phyloP scores from a whole-genome alignment of 306 rosid species.

The Morella rubra region DNA sequence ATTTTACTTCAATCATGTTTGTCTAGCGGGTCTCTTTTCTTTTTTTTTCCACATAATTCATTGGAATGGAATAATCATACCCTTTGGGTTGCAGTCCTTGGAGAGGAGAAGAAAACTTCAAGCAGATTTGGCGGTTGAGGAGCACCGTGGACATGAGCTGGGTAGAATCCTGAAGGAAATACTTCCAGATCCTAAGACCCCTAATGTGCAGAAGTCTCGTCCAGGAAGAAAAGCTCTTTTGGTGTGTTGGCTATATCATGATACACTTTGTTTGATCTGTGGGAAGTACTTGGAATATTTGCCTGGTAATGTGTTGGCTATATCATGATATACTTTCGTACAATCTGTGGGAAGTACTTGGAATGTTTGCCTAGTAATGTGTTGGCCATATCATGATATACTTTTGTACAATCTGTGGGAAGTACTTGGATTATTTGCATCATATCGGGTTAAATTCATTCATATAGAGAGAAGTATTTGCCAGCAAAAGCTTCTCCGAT shows the following conservation, averaged over 20 bases:
- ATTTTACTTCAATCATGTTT: not conserved
- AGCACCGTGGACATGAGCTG: slow-evolving; percentile 74
- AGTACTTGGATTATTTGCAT: slow-evolving; percentile 10
- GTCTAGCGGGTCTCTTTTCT: not conserved
- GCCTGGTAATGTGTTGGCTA: not conserved
- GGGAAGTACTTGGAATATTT: slow-evolving; percentile 2
- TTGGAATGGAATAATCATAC: slow-evolving; percentile 11
- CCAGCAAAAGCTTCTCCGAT: not conserved
- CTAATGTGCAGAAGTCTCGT: slow-evolving; percentile 61
- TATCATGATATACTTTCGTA: slow-evolving; percentile 9
- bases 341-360: not conserved
- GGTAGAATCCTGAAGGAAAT: slow-evolving; percentile 87
- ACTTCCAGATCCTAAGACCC: slow-evolving; percentile 76
- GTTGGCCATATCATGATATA: slow-evolving; percentile 12
- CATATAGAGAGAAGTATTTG: not conserved
- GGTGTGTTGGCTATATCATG: slow-evolving; percentile 2
- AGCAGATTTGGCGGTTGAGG: slow-evolving; percentile 90
- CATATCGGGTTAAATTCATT: not conserved
- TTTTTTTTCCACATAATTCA: not conserved
- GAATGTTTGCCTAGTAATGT: too few species aligned
- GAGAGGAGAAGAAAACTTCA: slow-evolving; percentile 79
- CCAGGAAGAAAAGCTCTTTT: slow-evolving; percentile 51
- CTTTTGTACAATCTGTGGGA: not conserved
- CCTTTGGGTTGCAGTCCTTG: slow-evolving; percentile 60
- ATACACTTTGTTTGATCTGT: slow-evolving; percentile 6